Conservation (phyloP, 2,329 filamentous ascomycete species). For the Chrysoporthe puriensis region DNA sequence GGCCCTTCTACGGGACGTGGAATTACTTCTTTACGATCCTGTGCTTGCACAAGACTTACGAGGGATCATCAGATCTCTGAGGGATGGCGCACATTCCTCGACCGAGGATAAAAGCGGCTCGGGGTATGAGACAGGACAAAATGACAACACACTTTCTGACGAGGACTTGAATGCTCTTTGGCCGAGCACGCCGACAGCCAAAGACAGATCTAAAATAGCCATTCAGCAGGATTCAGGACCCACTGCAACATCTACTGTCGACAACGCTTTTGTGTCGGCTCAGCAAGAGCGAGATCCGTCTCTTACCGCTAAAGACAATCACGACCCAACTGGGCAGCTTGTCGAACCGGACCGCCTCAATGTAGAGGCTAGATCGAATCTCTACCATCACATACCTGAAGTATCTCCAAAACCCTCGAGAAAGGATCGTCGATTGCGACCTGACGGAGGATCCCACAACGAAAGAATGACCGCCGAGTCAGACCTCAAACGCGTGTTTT, state of each 20-base stretch:
- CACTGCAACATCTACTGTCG: background rate
- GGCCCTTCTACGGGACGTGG: conserved; percentile 10
- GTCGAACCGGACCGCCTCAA: background rate
- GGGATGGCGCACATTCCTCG: background rate
- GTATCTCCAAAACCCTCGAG: background rate
- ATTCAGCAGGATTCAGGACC: background rate
- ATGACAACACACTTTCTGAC: background rate
- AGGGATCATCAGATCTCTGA: conserved; percentile 4
- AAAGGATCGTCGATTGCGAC: background rate
- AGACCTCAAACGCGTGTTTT: background rate
- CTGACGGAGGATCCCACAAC: background rate
- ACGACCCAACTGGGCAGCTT: background rate
- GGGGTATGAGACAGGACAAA: background rate
- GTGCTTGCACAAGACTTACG: conserved; percentile 4
- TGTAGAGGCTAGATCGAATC: background rate
- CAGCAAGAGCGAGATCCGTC: too few relatives aligned
- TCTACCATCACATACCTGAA: background rate
- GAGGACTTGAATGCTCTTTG: background rate
- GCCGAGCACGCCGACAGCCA: background rate
- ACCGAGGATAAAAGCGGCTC: background rate
- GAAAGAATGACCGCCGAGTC: background rate
- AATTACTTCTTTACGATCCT: background rate
- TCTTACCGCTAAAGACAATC: background rate
- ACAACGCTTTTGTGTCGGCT: background rate
- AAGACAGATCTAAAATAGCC: background rate